These are phyloP conservation scores for Adansonia gregorii DNA, from an alignment of 441 rosid species.

Conservation along the genomic window DNA sequence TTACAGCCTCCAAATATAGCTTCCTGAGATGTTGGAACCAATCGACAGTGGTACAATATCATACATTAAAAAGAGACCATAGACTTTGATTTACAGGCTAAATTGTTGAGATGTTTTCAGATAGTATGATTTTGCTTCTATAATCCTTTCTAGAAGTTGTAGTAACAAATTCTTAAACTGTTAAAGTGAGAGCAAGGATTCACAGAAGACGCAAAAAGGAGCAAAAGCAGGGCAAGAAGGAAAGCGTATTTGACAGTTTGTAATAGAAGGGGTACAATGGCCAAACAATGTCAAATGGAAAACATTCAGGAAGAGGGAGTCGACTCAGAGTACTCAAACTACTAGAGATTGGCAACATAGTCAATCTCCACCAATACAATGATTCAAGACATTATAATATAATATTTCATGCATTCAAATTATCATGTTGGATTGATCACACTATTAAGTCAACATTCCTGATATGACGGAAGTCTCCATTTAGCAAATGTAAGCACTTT, in stretches of 20 bases:
- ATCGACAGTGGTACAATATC: not conserved
- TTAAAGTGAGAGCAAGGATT: not conserved
- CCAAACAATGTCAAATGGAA: slow-evolving; percentile 12
- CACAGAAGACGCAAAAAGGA: not conserved
- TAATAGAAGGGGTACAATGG: not conserved
- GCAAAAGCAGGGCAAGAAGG: not conserved
- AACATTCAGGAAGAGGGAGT: slow-evolving; percentile 1
- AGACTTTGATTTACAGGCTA: slow-evolving; percentile 1
- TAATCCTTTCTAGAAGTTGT: not conserved
- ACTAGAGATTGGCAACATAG: not conserved
- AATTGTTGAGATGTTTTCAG: not conserved
- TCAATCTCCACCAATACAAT: slow-evolving; percentile 9
- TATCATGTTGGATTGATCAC: not conserved
- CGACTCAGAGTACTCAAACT: not conserved
- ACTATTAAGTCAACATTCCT: not conserved
- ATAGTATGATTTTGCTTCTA: not conserved
- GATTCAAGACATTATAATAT: not conserved
- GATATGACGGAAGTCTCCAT: not conserved
- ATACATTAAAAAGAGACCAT: not conserved
- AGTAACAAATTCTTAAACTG: not conserved
- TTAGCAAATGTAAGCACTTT: slow-evolving; percentile 36
- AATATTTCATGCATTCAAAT: not conserved
- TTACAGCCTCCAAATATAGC: not conserved
- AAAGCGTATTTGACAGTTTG: not conserved
- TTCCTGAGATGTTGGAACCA: not conserved